These are phyloP conservation scores for Salix suchowensis DNA, from an alignment of 345 rosid genomes.

Conservation along the genomic window DNA sequence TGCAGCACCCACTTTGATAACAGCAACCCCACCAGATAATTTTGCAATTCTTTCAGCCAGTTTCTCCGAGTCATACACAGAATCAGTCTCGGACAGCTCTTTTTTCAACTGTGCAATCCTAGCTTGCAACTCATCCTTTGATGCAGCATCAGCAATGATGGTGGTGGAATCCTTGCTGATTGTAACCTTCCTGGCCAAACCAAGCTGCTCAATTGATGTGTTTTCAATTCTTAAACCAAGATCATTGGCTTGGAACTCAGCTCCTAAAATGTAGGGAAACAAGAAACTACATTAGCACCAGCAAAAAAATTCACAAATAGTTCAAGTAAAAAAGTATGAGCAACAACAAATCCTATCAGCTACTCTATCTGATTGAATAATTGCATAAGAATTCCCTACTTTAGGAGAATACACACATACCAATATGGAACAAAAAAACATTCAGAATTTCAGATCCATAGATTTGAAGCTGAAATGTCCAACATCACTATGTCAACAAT, in stretches of 20 bases:
- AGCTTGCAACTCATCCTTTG: conserved; percentile 85
- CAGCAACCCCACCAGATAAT: conserved; percentile 94
- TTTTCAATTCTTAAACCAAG: conserved; percentile 73
- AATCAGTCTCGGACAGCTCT: conserved; percentile 86
- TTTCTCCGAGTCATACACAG: conserved; percentile 81
- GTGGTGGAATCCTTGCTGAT: conserved; percentile 80
- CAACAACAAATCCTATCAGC: neutral
- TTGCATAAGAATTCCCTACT: neutral
- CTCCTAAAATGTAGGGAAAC: conserved; percentile 47
- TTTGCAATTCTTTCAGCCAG: conserved; percentile 96
- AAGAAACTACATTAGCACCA: neutral
- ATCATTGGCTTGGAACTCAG: conserved; percentile 85
- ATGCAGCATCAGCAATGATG: conserved; percentile 85
- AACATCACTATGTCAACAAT: neutral
- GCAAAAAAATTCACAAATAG: neutral
- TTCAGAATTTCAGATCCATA: neutral
- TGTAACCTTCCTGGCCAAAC: conserved; percentile 77
- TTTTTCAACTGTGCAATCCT: conserved; percentile 78
- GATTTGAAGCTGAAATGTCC: neutral
- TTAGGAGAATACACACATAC: neutral
- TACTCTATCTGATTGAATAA: too few relatives aligned
- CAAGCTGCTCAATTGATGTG: conserved; percentile 77
- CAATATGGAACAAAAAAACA: neutral
- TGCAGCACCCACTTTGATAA: conserved; percentile 96
- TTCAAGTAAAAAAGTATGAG: neutral